Evolutionary conservation across 2,329 filamentous ascomycete species (phyloP), one percentile per base, ranked within the genome.

Genomic region (Nothomitra cinnamomea): DNA sequence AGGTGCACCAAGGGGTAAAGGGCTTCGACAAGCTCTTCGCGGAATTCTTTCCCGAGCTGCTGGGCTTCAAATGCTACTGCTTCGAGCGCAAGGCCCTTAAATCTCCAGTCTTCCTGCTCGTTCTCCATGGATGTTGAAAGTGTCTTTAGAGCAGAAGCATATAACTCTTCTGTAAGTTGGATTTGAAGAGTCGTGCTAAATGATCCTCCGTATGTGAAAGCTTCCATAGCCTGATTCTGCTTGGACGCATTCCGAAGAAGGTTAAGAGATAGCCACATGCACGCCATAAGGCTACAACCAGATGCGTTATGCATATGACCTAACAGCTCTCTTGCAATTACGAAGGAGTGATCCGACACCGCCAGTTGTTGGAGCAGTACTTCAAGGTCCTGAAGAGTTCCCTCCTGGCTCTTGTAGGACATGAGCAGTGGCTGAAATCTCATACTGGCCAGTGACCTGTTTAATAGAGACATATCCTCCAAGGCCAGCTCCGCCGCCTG

Each of bases 1-100:
- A 89, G 78, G n/a, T 92, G 86, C 0, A 94, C 77, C n/a, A 95
- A 75, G 0, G 92, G 89, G 64, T 95, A 98, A 12, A 98, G 70
- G 0, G 88, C 80, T 60, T 98, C 92, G 51, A 95, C 87, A 8
- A 98, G 75, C 63, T 96, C 90, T 2, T 81, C 77, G 2, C 85
- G 80, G 65, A 95, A 98, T 0, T 78, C 76, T 52, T 74, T 64
- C 19, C 79, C 76, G 38, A 84, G 71, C 17, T 78, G 78, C 24
- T 76, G 72, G 2, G 90, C 86, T 57, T 87, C 82, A 54, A 90
- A 77, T 0, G 88, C 82, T 5, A 89, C 73, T 1, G 83, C 77
- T 64, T 96, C 90, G 1, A 98, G 69, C 0, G 89, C 84, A 35
- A 95, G 74, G 1, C 87, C 85, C 63, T 84, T 78, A 19, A 87